Conservation (phyloP, 192 early-diverging fungal genomes). For the Rhizophagus prolifer region DNA sequence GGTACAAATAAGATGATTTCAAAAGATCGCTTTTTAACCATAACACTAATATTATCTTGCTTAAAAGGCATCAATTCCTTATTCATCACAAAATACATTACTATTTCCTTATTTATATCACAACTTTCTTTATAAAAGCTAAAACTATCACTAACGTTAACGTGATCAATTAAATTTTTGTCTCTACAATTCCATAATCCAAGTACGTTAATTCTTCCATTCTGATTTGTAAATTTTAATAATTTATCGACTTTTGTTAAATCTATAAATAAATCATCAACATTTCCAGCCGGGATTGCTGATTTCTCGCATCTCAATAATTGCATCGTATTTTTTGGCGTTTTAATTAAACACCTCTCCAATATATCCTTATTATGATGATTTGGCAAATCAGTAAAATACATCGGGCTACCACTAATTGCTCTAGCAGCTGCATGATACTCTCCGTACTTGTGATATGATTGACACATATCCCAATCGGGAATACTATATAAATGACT, state of each 20-base stretch:
- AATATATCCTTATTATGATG: constrained; percentile 22
- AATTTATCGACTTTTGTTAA: constrained; percentile 15
- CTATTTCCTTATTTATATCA: neutral
- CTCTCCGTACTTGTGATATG: constrained; percentile 42
- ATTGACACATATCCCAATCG: constrained; percentile 64
- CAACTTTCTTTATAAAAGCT: neutral
- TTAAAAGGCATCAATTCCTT: neutral
- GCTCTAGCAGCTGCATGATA: constrained; percentile 50
- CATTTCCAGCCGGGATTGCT: constrained; percentile 13
- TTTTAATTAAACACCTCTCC: constrained; percentile 14
- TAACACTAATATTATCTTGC: neutral
- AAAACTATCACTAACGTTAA: constrained; percentile 2
- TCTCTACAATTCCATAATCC: constrained; percentile 27
- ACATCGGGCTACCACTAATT: constrained; percentile 56
- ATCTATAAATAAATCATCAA: constrained; percentile 30
- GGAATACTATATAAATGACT: constrained; percentile 24
- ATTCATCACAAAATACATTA: neutral
- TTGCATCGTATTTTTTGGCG: neutral
- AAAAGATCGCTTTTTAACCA: neutral
- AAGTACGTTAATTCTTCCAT: constrained; percentile 19
- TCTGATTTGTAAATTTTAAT: constrained; percentile 27
- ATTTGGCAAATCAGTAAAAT: constrained; percentile 46
- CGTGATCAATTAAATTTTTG: neutral
- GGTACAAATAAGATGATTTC: constrained; percentile 26
- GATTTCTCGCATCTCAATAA: constrained; percentile 29